Percentiles rank a stretch among this genome's conserved stretches.
Conservation (phyloP, 1,139 yeast genomes). For the Pichia kudriavzevii region DNA sequence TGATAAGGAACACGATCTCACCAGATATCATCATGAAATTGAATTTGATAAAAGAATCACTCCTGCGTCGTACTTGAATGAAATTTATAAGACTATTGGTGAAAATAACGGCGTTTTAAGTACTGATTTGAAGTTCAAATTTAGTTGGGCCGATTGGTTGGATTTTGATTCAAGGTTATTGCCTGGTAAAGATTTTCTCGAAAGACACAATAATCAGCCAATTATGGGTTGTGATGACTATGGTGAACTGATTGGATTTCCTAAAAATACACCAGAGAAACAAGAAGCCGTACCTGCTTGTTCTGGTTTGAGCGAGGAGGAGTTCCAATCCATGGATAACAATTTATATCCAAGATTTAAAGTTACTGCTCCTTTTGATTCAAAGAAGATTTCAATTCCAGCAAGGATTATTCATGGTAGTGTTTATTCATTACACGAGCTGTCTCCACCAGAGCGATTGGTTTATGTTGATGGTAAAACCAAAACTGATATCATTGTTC, state of each 20-base stretch:
- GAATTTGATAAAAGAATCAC: conserved; percentile 4
- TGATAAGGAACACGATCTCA: conserved; percentile 3
- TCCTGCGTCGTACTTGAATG: conserved; percentile 7
- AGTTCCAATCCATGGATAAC: conserved; percentile 9
- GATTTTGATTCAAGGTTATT: conserved; percentile 21
- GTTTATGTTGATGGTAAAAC: conserved; percentile 16
- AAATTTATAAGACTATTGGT: not conserved
- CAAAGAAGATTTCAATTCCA: conserved; percentile 15
- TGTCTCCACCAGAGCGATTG: conserved; percentile 22
- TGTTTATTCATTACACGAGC: conserved; percentile 18
- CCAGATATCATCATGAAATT: not conserved
- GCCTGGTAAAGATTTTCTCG: conserved; percentile 18
- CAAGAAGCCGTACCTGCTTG: conserved; percentile 10
- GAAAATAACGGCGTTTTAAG: conserved; percentile 1
- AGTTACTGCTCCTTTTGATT: conserved; percentile 14
- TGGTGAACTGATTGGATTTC: conserved; percentile 14
- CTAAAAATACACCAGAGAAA: not conserved
- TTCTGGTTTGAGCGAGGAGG: conserved; percentile 12
- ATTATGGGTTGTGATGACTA: conserved; percentile 18
- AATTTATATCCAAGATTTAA: conserved; percentile 20
- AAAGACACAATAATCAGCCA: conserved; percentile 9
- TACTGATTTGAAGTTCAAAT: conserved; percentile 14
- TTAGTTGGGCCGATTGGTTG: conserved; percentile 27
- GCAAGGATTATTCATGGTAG: conserved; percentile 25
- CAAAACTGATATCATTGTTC: conserved; percentile 7